A percentile compares a stretch with the other conserved stretches of the same genome.
Evolutionary conservation across 257 asterid species (phyloP).

Genomic region (Gentiana dahurica): DNA sequence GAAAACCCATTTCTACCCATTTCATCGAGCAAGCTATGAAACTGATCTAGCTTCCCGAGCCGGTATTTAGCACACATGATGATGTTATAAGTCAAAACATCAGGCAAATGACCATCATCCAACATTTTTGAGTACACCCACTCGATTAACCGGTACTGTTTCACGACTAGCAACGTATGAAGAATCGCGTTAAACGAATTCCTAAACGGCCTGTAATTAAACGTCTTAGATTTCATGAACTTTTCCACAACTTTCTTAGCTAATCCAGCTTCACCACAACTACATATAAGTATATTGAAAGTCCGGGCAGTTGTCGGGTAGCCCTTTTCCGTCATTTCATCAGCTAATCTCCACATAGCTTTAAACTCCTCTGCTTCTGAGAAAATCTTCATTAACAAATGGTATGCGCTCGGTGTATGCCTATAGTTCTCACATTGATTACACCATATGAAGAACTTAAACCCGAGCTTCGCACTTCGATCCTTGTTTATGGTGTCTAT

Average conservation of each 20-base stretch:
- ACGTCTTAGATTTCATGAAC: slow-evolving; percentile 74
- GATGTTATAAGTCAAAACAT: slow-evolving; percentile 74
- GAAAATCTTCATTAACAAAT: slow-evolving; percentile 70
- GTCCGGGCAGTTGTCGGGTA: slow-evolving; percentile 83
- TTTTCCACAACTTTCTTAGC: slow-evolving; percentile 81
- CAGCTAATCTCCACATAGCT: slow-evolving; percentile 87
- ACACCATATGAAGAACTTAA: slow-evolving; percentile 86
- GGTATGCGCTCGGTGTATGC: slow-evolving; percentile 59
- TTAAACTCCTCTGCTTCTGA: slow-evolving; percentile 71
- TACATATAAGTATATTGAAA: slow-evolving; percentile 73
- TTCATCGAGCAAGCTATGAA: slow-evolving; percentile 68
- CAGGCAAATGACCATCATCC: slow-evolving; percentile 70
- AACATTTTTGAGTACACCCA: slow-evolving; percentile 90
- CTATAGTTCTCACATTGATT: slow-evolving; percentile 63
- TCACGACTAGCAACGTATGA: slow-evolving; percentile 51
- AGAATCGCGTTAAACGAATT: slow-evolving; percentile 77
- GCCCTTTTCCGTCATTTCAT: slow-evolving; percentile 80
- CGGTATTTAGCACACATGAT: slow-evolving; percentile 79
- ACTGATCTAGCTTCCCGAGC: slow-evolving; percentile 74
- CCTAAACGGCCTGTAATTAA: slow-evolving; percentile 72
- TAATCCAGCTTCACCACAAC: slow-evolving; percentile 86
- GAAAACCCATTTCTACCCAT: slow-evolving; percentile 68
- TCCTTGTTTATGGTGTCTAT: slow-evolving; percentile 41
- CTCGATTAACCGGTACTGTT: slow-evolving; percentile 71
- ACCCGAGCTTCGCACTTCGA: slow-evolving; percentile 80